phyloP scores from a whole-genome alignment of 768 basidiomycete genomes.

The Boletus vermiculosoides region DNA sequence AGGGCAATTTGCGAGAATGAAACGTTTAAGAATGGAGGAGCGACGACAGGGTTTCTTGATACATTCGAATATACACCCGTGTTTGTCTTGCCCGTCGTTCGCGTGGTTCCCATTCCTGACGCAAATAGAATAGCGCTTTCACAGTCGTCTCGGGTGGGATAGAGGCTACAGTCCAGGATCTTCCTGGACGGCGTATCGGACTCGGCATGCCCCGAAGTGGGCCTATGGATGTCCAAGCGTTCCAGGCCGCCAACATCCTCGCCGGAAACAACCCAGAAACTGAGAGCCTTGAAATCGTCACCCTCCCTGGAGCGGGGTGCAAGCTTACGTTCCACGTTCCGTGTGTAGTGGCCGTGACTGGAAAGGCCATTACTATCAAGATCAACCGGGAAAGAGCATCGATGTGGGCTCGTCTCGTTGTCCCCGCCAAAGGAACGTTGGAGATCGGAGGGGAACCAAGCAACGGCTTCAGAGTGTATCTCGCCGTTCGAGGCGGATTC shows the following conservation, averaged over 20 bases:
- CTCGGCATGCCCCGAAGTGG: conserved; percentile 63
- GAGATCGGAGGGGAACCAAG: conserved; percentile 33
- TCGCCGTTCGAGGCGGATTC: conserved; percentile 60
- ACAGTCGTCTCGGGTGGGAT: conserved; percentile 55
- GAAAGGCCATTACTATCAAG: conserved; percentile 43
- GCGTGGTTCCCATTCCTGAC: neutral
- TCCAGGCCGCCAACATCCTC: conserved; percentile 55
- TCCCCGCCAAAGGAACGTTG: conserved; percentile 46
- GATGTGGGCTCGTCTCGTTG: conserved; percentile 50
- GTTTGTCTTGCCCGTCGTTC: conserved; percentile 26
- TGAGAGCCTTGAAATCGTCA: conserved; percentile 57
- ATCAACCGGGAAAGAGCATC: conserved; percentile 38
- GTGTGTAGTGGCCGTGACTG: conserved; percentile 55
- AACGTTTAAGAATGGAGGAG: conserved; percentile 41
- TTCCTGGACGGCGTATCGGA: conserved; percentile 51
- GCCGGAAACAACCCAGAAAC: conserved; percentile 49
- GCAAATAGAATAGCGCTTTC: conserved; percentile 38
- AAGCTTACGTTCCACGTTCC: conserved; percentile 49
- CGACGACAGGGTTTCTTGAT: conserved; percentile 51
- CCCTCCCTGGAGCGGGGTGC: conserved; percentile 43
- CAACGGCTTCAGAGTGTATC: conserved; percentile 52
- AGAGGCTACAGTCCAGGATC: conserved; percentile 58
- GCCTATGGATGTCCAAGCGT: conserved; percentile 58
- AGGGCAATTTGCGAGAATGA: conserved; percentile 40
- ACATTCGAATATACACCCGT: conserved; percentile 41